Base-by-base conservation (phyloP, 2,329 filamentous ascomycete species). In the Pleurostoma richardsiae region DNA sequence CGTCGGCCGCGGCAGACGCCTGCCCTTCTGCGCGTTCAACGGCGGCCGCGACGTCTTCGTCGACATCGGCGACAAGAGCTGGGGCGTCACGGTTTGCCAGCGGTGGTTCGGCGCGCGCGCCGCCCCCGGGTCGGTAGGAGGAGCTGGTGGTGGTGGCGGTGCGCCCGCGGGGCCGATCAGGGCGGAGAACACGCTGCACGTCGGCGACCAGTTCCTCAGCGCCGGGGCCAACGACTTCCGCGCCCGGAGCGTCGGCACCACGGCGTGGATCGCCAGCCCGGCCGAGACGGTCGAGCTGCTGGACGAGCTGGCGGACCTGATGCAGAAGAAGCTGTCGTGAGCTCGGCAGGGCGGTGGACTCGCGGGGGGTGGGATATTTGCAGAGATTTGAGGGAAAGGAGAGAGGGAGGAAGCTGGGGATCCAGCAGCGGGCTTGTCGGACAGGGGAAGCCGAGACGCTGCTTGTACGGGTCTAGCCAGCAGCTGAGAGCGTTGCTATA, bases 1-100 rank as follows among this genome's bases (percentile, higher is more conserved):
- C 1, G 86, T 86, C 30, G 86, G 86, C 65, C 77, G 58, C 50
- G 46, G 57, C 29, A 57, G 59, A 5, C 55, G 62, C 28, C 71
- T 99, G 30, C 94, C 94, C 0, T 99, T 97, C 62, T 99, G 94
- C 63, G 94, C 94, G 27, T 99, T 99, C 74, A 99, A 99, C 65
- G 94, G 92, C 45, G 94, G 94, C 8, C 92, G 94, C 52, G 94
- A 99, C 64, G 90, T 97, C 39, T 99, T 99, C 67, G 91, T 99
- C 45, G 94, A 99, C 64, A 96, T 99, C 60, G 94, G 94, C 47
- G 94, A 99, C 70, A 99, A 99, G 71, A 90, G 86, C 45, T 95
- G 91, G 87, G 94, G 94, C 53, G 94, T 99, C 3, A 78, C 88
- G 31, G 90, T 91, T 4, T 96, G 91, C 63, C 94, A 99, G 71